Evolutionary conservation across 495 filamentous ascomycete species (phyloP), one percentile per base, ranked within the genome.

Genomic region (Bacidia gigantensis): DNA sequence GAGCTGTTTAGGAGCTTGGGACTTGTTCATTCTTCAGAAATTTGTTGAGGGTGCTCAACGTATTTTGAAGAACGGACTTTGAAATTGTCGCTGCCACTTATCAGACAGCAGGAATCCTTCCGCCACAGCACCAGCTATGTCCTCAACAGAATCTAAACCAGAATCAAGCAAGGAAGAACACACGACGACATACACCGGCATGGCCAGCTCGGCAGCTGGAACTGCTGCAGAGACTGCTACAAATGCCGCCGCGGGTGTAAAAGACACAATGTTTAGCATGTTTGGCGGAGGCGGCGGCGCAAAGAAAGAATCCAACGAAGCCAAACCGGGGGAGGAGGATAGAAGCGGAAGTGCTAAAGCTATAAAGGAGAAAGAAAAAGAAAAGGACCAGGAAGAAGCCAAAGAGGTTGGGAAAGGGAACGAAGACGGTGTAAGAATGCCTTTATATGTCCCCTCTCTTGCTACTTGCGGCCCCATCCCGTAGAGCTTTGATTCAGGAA

Each of bases 241-340:
- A 26, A 55, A 58, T 40, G 67, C 72, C n/a, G 67, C 72, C 23
- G 57, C 71, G 24, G 79, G 77, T 55, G 78, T 81, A 26, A 76
- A 81, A 60, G 81, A 81, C 60, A 82, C 70, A 62, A 82, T 98
- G 49, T 98, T 95, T 74, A 85, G 84, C 65, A 98, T 98, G 92
- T 98, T 98, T 66, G 92, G 92, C 54, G 89, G 89, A 49, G 83
- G 82, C 17, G 89, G 89, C 50, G 83, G 82, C 17, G 86, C 87
- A 48, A 89, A 86, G 66, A 81, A 81, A 64, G 80, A 83, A 62
- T 78, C 78, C 70, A 93, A 89, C 78, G 83, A 87, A 65, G 86
- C 86, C 67, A 71, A 80, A 54, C 86, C 82, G 17, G 86, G 87
- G 29, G 79, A 75, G 25, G 78, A 82, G 60, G 87, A 96, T 66